Conservation (phyloP, 2,329 filamentous ascomycete genomes). For the Aureobasidium sp. region DNA sequence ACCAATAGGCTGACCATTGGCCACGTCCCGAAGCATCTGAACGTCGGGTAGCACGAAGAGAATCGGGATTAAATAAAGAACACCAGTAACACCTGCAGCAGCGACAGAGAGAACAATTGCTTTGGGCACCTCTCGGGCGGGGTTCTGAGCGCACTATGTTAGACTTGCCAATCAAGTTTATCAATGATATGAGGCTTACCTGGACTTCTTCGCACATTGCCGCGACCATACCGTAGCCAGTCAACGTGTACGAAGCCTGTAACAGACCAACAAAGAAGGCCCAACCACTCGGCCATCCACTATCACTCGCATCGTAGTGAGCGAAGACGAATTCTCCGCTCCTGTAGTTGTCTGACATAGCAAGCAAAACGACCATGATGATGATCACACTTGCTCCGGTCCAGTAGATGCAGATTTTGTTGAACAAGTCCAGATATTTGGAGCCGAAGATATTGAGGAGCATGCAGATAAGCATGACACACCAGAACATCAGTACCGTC, state of each 20-base stretch:
- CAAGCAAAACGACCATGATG: slow-evolving; percentile 56
- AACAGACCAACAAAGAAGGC: slow-evolving; percentile 64
- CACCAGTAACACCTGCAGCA: slow-evolving; percentile 55
- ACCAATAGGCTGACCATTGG: slow-evolving; percentile 68
- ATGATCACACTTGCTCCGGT: slow-evolving; percentile 57
- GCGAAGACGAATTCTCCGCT: slow-evolving; percentile 57
- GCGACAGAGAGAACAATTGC: slow-evolving; percentile 63
- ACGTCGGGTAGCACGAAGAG: slow-evolving; percentile 68
- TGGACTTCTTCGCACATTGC: slow-evolving; percentile 64
- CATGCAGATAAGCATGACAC: slow-evolving; percentile 57
- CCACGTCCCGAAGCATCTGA: slow-evolving; percentile 51
- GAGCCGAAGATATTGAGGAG: slow-evolving; percentile 56
- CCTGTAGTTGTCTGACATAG: slow-evolving; percentile 49
- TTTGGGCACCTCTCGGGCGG: slow-evolving; percentile 59
- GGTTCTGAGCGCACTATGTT: slow-evolving; percentile 35
- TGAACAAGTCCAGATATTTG: slow-evolving; percentile 57
- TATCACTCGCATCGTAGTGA: slow-evolving; percentile 57
- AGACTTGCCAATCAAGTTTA: neutral
- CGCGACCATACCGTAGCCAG: slow-evolving; percentile 62
- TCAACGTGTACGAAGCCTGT: slow-evolving; percentile 54
- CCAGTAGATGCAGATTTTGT: slow-evolving; percentile 67
- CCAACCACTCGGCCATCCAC: slow-evolving; percentile 60
- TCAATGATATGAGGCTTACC: neutral
- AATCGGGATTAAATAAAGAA: slow-evolving; percentile 62
- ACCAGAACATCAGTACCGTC: slow-evolving; percentile 64